These are phyloP conservation scores for Ceratopteris richardii DNA, from an alignment of 75 land plant genomes.

Conservation along the genomic window DNA sequence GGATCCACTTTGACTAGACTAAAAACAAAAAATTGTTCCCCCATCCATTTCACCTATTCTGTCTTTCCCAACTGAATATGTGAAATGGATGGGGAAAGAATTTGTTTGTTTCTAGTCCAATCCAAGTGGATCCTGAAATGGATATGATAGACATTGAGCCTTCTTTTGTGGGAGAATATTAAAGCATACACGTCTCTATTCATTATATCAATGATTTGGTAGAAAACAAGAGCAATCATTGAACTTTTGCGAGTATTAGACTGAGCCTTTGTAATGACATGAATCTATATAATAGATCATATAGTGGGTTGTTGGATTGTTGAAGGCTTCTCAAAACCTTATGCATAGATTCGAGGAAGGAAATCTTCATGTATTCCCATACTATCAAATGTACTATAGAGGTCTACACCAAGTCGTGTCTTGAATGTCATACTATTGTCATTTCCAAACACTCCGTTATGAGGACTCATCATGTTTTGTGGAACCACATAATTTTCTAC, in stretches of 20 bases:
- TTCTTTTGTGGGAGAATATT: no score
- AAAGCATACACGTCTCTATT: no score
- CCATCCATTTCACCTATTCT: no score
- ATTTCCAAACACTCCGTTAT: constrained; percentile 19
- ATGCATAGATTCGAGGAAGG: constrained; percentile 73
- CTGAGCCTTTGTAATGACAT: constrained; percentile 97
- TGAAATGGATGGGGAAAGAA: no score
- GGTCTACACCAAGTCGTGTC: constrained; percentile 82
- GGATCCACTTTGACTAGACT: no score
- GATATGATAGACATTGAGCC: no score
- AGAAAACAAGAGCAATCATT: constrained; percentile 89
- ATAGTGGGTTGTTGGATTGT: constrained; percentile 96
- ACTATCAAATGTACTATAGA: constrained; percentile 59
- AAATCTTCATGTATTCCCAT: constrained; percentile 92
- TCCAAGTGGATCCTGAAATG: no score
- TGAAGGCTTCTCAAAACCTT: constrained; percentile 95
- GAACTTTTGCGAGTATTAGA: constrained; percentile 95
- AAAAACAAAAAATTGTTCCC: no score
- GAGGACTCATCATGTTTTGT: constrained; percentile 12
- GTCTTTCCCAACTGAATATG: no score
- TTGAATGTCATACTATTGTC: constrained; percentile 65
- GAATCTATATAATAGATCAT: constrained; percentile 64
- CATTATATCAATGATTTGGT: constrained; percentile 74
- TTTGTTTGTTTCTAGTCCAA: no score
- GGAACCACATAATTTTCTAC: constrained; percentile 18